A percentile compares a stretch with the other conserved stretches of the same genome.
Conservation (phyloP, 2,329 filamentous ascomycete species). For the Fusarium sp. region DNA sequence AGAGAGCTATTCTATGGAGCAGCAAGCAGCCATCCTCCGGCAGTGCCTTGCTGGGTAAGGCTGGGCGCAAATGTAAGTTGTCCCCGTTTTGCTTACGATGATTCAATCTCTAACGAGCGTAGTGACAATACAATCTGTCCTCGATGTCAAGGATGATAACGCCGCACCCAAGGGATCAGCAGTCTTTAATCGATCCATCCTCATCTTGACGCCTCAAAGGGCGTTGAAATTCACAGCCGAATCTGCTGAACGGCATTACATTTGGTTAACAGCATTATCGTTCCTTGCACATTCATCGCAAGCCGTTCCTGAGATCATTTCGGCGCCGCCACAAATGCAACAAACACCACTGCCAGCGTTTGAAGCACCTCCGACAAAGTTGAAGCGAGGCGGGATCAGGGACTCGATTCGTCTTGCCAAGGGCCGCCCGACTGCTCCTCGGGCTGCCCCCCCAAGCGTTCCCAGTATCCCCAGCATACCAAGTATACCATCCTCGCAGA, state of each 20-base stretch:
- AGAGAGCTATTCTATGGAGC: conserved; percentile 96
- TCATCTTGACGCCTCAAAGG: conserved; percentile 91
- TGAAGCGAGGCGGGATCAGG: conserved; percentile 69
- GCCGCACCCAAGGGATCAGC: conserved; percentile 76
- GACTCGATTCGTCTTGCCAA: conserved; percentile 93
- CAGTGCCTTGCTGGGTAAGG: conserved; percentile 89
- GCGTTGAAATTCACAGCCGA: conserved; percentile 94
- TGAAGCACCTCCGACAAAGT: conserved; percentile 57
- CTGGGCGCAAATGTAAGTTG: conserved; percentile 88
- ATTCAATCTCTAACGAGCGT: conserved; percentile 46
- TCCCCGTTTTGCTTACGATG: conserved; percentile 13
- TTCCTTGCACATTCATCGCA: conserved; percentile 93
- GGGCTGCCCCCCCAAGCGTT: conserved; percentile 62
- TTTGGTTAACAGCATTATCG: conserved; percentile 93
- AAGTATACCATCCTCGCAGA: conserved; percentile 50
- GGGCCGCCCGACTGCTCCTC: conserved; percentile 59
- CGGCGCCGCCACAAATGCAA: conserved; percentile 58
- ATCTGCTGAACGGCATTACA: conserved; percentile 84
- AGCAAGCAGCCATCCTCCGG: conserved; percentile 94
- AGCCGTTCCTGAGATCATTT: conserved; percentile 76
- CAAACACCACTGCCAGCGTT: conserved; percentile 59
- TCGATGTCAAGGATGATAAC: conserved; percentile 96
- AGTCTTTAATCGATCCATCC: conserved; percentile 90
- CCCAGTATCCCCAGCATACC: conserved; percentile 59
- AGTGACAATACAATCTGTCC: conserved; percentile 95